A percentile compares a stretch with the other conserved stretches of the same genome.
Conservation (phyloP, 2,329 filamentous ascomycete genomes). For the Alternaria sp. region DNA sequence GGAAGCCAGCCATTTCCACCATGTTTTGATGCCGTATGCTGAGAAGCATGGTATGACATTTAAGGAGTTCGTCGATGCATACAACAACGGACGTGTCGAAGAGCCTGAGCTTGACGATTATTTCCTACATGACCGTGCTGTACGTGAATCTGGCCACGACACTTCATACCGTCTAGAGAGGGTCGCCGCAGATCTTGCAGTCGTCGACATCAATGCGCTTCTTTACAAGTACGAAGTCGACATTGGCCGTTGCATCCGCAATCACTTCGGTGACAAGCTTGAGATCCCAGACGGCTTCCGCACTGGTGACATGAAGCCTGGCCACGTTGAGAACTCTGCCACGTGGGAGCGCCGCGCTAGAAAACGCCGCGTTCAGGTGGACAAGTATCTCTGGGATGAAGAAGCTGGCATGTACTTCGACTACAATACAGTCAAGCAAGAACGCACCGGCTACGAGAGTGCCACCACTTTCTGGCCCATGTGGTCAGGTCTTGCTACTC, state of each 20-base stretch:
- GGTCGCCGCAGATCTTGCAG: conserved; percentile 81
- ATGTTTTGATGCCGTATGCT: conserved; percentile 81
- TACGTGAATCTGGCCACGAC: conserved; percentile 95
- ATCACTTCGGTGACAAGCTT: conserved; percentile 82
- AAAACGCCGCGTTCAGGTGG: conserved; percentile 82
- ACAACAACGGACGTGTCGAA: conserved; percentile 75
- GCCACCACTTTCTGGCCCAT: conserved; percentile 97
- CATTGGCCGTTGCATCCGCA: conserved; percentile 85
- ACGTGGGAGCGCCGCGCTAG: conserved; percentile 90
- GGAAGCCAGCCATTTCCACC: conserved; percentile 84
- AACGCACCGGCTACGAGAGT: conserved; percentile 85
- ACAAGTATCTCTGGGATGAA: conserved; percentile 94
- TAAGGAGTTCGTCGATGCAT: conserved; percentile 83
- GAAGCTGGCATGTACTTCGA: conserved; percentile 97
- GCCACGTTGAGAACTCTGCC: conserved; percentile 80
- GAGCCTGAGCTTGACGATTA: conserved; percentile 95
- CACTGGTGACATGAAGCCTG: conserved; percentile 67
- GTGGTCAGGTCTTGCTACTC: conserved; percentile 90
- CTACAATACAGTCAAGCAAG: conserved; percentile 84
- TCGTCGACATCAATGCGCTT: conserved; percentile 92
- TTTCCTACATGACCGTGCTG: conserved; percentile 93
- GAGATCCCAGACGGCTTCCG: conserved; percentile 85
- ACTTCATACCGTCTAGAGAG: conserved; percentile 93
- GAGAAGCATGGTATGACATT: conserved; percentile 85
- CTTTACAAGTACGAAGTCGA: conserved; percentile 98